Evolutionary conservation across 495 filamentous ascomycete species (phyloP).

Genomic region (Penicillium lagena): DNA sequence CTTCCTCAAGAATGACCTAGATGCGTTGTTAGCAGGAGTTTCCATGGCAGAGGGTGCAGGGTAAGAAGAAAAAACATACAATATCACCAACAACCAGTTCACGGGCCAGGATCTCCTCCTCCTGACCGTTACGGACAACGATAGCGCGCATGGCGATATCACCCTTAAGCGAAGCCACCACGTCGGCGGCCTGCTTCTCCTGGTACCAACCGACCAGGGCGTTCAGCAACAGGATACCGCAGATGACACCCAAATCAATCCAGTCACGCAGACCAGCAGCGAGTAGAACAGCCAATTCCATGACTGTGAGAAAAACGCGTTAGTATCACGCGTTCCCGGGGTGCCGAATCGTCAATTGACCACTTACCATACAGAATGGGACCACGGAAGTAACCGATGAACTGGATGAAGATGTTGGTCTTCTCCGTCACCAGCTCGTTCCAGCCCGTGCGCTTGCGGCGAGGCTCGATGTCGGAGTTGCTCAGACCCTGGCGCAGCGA

Average conservation of each 20-base stretch:
- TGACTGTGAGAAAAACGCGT: slow-evolving; percentile 44
- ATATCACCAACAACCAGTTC: slow-evolving; percentile 80
- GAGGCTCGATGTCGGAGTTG: slow-evolving; percentile 51
- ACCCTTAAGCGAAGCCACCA: slow-evolving; percentile 74
- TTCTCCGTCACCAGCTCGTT: slow-evolving; percentile 75
- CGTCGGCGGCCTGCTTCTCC: slow-evolving; percentile 80
- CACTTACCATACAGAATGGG: slow-evolving; percentile 76
- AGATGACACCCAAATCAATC: slow-evolving; percentile 83
- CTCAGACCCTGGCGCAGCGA: slow-evolving; percentile 60
- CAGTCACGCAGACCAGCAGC: slow-evolving; percentile 76
- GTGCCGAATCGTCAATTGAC: neutral
- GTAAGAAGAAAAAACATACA: slow-evolving; percentile 9
- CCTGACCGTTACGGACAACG: slow-evolving; percentile 64
- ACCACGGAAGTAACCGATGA: slow-evolving; percentile 73
- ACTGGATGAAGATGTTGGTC: slow-evolving; percentile 69
- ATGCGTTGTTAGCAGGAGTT: too few species aligned
- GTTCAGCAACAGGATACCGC: slow-evolving; percentile 75
- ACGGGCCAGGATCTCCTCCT: slow-evolving; percentile 69
- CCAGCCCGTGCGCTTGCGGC: slow-evolving; percentile 61
- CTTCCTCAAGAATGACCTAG: slow-evolving; percentile 63
- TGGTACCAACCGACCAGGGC: slow-evolving; percentile 80
- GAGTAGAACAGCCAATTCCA: slow-evolving; percentile 77
- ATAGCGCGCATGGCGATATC: slow-evolving; percentile 75
- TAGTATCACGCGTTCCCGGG: slow-evolving; percentile 1
- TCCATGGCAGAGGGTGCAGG: too few species aligned